phyloP scores from a whole-genome alignment of 805 yeast species.

The Starmerella etchellsii region DNA sequence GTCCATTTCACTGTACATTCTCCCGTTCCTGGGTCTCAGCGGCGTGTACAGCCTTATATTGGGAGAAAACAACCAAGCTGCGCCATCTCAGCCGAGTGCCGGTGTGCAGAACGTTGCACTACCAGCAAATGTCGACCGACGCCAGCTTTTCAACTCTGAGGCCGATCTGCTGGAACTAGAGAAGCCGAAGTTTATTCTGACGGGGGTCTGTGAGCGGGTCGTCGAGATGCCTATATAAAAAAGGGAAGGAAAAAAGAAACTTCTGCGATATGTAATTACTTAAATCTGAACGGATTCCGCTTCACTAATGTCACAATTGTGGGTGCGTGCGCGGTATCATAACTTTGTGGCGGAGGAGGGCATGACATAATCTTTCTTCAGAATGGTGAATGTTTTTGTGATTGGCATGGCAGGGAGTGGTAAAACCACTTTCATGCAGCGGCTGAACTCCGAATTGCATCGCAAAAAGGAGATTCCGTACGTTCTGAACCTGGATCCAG shows the following conservation, averaged over 20 bases:
- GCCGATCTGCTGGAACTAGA: constrained; percentile 63
- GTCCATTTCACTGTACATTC: constrained; percentile 90
- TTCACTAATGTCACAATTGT: no score
- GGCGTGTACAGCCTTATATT: constrained; percentile 64
- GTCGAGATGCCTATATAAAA: constrained; percentile 8
- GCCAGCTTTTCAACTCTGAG: constrained; percentile 50
- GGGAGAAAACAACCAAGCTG: constrained; percentile 29
- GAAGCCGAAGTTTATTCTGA: constrained; percentile 42
- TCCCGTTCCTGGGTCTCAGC: constrained; percentile 69
- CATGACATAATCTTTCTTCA: background rate
- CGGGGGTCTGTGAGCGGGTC: constrained; percentile 47
- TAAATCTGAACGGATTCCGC: background rate
- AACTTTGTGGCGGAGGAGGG: no score
- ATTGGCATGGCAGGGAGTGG: constrained; percentile 74
- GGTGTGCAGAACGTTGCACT: constrained; percentile 18
- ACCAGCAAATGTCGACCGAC: constrained; percentile 31
- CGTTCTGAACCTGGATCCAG: constrained; percentile 91
- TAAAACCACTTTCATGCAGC: constrained; percentile 94
- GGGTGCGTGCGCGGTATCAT: no score
- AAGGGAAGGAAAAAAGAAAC: no score
- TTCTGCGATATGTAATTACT: background rate
- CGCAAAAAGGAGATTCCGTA: constrained; percentile 56
- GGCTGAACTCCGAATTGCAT: constrained; percentile 81
- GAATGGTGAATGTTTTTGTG: constrained; percentile 19
- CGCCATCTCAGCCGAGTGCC: constrained; percentile 27